These are phyloP conservation scores for Microdochium nivale DNA, from an alignment of 2,329 filamentous ascomycete genomes.

Conservation along the genomic window DNA sequence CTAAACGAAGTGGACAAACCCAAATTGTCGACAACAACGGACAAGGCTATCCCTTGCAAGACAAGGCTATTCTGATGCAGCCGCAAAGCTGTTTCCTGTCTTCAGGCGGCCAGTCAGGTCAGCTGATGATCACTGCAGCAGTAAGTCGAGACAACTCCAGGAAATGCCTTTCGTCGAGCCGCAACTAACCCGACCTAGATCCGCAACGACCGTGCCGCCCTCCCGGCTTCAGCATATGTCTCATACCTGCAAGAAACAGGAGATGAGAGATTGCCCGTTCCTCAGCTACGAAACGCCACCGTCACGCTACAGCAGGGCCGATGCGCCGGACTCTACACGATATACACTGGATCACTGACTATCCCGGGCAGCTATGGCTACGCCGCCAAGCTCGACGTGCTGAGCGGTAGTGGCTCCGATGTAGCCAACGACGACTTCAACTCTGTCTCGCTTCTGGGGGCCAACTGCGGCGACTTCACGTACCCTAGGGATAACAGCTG, in stretches of 20 bases:
- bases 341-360: conserved; percentile 34
- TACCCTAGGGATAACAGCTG: conserved; percentile 17
- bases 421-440: conserved; percentile 39
- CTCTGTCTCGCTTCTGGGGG: conserved; percentile 31
- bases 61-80: conserved; percentile 42
- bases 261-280: conserved; percentile 31
- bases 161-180: too few species aligned
- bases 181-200: conserved; percentile 15
- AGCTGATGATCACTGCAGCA: conserved; percentile 34
- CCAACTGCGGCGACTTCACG: conserved; percentile 32
- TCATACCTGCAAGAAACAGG: conserved; percentile 31
- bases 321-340: conserved; percentile 39
- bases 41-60: conserved; percentile 42
- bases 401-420: conserved; percentile 24
- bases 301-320: conserved; percentile 30
- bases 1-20: conserved; percentile 34
- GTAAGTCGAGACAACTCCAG: conserved; percentile 8
- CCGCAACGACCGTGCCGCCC: conserved; percentile 35
- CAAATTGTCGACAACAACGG: conserved; percentile 48
- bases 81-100: conserved; percentile 47
- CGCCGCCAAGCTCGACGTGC: conserved; percentile 36
- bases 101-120: conserved; percentile 21
- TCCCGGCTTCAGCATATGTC: conserved; percentile 31
- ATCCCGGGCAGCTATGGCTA: conserved; percentile 34
- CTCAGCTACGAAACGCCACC: conserved; percentile 26